A percentile compares a stretch with the other conserved stretches of the same genome.
These are phyloP conservation scores for Viola odorata DNA, from an alignment of 345 rosid genomes.

Conservation along the genomic window DNA sequence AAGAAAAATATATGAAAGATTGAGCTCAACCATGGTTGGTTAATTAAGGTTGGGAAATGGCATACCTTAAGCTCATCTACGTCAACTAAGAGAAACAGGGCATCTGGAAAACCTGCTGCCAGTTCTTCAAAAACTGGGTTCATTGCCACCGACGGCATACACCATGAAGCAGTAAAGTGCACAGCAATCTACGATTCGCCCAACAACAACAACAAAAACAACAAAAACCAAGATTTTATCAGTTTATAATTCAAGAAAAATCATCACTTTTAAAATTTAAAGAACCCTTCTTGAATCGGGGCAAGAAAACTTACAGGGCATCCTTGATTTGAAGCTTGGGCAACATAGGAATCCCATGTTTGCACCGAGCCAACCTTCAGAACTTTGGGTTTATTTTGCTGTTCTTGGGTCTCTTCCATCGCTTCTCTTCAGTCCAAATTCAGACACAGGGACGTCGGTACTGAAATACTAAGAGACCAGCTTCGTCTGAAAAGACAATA, in stretches of 20 bases:
- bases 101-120: constrained; percentile 53
- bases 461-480: too few relatives aligned
- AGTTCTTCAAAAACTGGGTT: constrained; percentile 65
- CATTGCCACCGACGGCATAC: constrained; percentile 90
- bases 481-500: too few relatives aligned
- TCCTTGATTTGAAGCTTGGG: constrained; percentile 53
- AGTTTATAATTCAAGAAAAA: too few relatives aligned
- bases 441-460: background rate
- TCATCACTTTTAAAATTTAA: too few relatives aligned
- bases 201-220: constrained; percentile 1
- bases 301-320: constrained; percentile 47
- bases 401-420: constrained; percentile 40
- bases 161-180: constrained; percentile 93
- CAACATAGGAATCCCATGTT: constrained; percentile 59
- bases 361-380: constrained; percentile 53
- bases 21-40: too few relatives aligned
- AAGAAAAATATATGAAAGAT: too few relatives aligned
- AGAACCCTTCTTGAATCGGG: background rate
- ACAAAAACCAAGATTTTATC: background rate
- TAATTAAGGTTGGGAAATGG: background rate
- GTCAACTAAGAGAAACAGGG: constrained; percentile 70
- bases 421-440: background rate
- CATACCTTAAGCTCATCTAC: constrained; percentile 87
- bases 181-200: constrained; percentile 50
- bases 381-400: constrained; percentile 46